Conservation (phyloP, 768 basidiomycete genomes). For the Pulveroboletus frians region DNA sequence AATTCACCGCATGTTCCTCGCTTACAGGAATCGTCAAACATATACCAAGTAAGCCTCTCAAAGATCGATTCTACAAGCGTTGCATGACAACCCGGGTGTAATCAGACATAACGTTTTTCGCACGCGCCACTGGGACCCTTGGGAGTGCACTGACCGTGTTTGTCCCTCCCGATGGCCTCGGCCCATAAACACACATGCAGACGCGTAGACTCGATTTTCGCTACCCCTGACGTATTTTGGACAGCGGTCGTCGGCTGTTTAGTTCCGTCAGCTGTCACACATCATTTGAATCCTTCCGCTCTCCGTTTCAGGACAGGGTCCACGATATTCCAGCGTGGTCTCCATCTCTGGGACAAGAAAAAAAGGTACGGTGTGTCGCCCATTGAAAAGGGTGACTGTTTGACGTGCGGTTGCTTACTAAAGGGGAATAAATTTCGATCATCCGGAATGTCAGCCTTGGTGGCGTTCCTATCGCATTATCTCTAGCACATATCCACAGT, state of each 20-base stretch:
- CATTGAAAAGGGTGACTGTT: background rate
- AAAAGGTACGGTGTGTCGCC: conserved; percentile 37
- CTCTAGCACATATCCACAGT: background rate
- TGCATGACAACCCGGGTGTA: conserved; percentile 6
- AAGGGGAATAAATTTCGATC: conserved; percentile 81
- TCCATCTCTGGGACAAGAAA: conserved; percentile 68
- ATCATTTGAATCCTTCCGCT: background rate
- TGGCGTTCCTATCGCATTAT: background rate
- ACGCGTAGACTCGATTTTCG: conserved; percentile 81
- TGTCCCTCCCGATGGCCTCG: conserved; percentile 43
- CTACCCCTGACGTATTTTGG: conserved; percentile 74
- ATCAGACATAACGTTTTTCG: conserved; percentile 52
- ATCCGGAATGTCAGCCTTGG: conserved; percentile 58
- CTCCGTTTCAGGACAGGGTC: conserved; percentile 65
- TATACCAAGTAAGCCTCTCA: conserved; percentile 61
- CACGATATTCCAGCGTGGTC: conserved; percentile 84
- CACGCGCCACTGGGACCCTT: conserved; percentile 69
- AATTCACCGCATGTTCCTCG: background rate
- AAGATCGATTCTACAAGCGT: background rate
- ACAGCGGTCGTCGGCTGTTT: conserved; percentile 88
- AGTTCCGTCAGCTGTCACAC: conserved; percentile 4
- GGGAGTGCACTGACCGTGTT: conserved; percentile 85
- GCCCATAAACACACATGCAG: conserved; percentile 45
- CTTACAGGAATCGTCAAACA: conserved; percentile 67
- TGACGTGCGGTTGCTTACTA: conserved; percentile 1